Percentiles rank a stretch among this genome's conserved stretches.
Evolutionary conservation across 352 stramenopile species (phyloP).

Genomic region (Thraustochytrium striatum): DNA sequence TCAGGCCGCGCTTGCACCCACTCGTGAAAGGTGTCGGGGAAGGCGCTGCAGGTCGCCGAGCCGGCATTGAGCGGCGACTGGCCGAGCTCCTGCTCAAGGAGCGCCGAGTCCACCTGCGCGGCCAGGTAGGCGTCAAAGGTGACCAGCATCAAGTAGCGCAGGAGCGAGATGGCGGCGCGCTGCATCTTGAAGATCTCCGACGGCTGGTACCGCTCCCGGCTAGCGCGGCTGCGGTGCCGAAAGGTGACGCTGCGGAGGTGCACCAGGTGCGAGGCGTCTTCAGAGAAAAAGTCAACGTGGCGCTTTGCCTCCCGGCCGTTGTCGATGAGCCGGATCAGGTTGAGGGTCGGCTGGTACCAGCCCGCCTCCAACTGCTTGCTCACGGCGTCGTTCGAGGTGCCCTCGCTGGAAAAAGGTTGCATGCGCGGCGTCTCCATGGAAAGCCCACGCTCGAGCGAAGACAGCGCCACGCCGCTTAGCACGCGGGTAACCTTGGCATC

Average conservation of each 20-base stretch:
- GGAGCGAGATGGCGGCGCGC: constrained; percentile 73
- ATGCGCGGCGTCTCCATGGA: background rate
- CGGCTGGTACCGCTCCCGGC: constrained; percentile 20
- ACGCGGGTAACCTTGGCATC: constrained; percentile 6
- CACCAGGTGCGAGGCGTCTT: constrained; percentile 38
- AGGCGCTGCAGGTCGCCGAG: background rate
- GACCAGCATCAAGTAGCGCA: constrained; percentile 80
- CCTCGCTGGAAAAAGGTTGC: background rate
- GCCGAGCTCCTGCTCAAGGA: background rate
- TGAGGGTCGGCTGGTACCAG: constrained; percentile 33
- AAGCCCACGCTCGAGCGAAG: constrained; percentile 28
- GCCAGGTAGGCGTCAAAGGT: constrained; percentile 72
- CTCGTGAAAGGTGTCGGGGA: constrained; percentile 23
- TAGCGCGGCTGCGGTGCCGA: constrained; percentile 26
- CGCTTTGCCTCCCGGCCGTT: constrained; percentile 38
- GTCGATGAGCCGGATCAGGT: constrained; percentile 43
- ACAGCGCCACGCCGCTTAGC: constrained; percentile 25
- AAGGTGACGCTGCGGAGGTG: constrained; percentile 39
- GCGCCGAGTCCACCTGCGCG: constrained; percentile 17
- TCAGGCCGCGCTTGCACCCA: constrained; percentile 50
- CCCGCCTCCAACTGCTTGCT: constrained; percentile 28
- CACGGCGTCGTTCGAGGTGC: background rate
- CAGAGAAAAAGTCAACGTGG: constrained; percentile 47
- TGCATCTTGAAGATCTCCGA: constrained; percentile 56
- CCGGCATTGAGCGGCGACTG: background rate